Evolutionary conservation across 2,329 filamentous ascomycete genomes (phyloP), one percentile per base, ranked within the genome.

Genomic region (Lomentospora prolificans): DNA sequence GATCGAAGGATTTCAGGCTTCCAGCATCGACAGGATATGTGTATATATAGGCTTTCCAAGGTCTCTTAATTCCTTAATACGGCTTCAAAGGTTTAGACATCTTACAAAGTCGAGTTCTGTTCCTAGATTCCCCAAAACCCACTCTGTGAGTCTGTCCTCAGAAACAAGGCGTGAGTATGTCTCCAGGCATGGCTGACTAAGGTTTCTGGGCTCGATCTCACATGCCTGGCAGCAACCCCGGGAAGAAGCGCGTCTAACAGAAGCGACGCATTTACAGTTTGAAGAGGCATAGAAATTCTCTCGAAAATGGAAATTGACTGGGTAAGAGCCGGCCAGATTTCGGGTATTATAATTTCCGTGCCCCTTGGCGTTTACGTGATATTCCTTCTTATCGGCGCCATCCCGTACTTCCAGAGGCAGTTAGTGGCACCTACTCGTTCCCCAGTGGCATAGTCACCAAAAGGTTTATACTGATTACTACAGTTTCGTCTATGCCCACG

Each of bases 401-500:
- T 81, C 63, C 84, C 89, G 2, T 81, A 77, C 62, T 73, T 95
- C 54, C 92, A 97, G 67, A 78, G 87, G 72, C 84, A 91, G 90
- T 95, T 76, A 72, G 84, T 69, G 41, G 48, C 48, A 10, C 12
- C 51, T 5, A 9, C 25, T 12, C 12, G 9, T 8, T 4, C 53
- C 25, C 53, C 4, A 17, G 17, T n/a, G 4, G 50, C 19, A 17
- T 46, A 19, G n/a, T 33, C 9, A 14, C 36, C 25, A 24, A 28
- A 41, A 17, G 46, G 28, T 22, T 31, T 39, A 24, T 27, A 28
- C 8, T 25, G 31, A 19, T 24, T 27, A 31, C 51, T 31, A 52
- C 62, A 95, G 90, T 65, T 85, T 87, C 24, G 69, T 96, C 4
- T 99, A 97, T 67, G 84, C 86, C 27, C 86, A 97, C 70, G 87